Conservation (phyloP, 768 basidiomycete genomes). For the Coprinopsis sp. region DNA sequence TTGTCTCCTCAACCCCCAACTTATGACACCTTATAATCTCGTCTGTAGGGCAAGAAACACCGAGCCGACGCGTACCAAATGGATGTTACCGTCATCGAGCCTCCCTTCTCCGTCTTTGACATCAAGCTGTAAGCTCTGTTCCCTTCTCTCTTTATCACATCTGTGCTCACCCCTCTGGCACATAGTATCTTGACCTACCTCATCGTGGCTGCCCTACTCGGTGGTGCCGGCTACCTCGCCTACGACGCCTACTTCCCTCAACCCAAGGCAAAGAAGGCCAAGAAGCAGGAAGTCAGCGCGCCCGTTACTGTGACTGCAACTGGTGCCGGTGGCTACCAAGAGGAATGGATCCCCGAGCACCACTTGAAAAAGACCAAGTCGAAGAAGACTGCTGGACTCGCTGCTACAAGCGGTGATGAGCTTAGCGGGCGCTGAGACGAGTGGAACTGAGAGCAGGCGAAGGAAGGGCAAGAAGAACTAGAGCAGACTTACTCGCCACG, state of each 20-base stretch:
- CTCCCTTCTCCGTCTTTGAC: slow-evolving; percentile 72
- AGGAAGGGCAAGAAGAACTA: slow-evolving; percentile 44
- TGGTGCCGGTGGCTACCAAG: slow-evolving; percentile 68
- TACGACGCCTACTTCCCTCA: slow-evolving; percentile 65
- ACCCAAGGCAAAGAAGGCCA: slow-evolving; percentile 58
- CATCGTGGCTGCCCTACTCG: slow-evolving; percentile 59
- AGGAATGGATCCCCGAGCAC: slow-evolving; percentile 92
- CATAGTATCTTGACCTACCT: slow-evolving; percentile 63
- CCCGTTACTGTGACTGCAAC: slow-evolving; percentile 60
- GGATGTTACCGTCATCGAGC: slow-evolving; percentile 75
- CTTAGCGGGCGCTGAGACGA: slow-evolving; percentile 61
- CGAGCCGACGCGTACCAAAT: slow-evolving; percentile 72
- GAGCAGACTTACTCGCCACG: slow-evolving; percentile 1
- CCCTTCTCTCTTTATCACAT: slow-evolving; percentile 1
- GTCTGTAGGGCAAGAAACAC: slow-evolving; percentile 47
- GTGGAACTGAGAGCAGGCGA: slow-evolving; percentile 59
- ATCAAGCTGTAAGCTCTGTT: slow-evolving; percentile 60
- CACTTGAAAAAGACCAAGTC: slow-evolving; percentile 68
- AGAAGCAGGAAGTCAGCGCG: slow-evolving; percentile 45
- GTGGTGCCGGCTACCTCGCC: slow-evolving; percentile 58
- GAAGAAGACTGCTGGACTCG: slow-evolving; percentile 41
- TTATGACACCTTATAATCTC: slow-evolving; percentile 1
- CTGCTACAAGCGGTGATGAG: slow-evolving; percentile 57
- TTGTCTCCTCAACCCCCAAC: slow-evolving; percentile 6
- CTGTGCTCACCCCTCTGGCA: slow-evolving; percentile 1